Percentiles rank a stretch among this genome's conserved stretches.
These are phyloP conservation scores for Hsuehochloa calcarea DNA, from an alignment of 176 grass and related monocot genomes.

Conservation along the genomic window DNA sequence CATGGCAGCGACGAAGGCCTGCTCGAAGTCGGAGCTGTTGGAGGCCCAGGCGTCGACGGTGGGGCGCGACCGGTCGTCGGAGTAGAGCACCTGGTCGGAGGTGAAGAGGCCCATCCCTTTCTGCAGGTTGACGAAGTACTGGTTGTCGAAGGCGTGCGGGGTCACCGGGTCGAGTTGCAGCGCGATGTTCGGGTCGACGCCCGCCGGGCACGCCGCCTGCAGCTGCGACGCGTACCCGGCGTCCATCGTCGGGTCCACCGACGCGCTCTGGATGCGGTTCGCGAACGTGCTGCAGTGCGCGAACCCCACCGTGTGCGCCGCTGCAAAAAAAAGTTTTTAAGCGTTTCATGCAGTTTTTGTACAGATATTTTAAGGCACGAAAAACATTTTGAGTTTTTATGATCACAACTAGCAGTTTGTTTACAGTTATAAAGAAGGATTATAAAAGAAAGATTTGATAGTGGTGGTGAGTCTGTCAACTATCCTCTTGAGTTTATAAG, in stretches of 20 bases:
- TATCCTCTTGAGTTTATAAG: too few species aligned
- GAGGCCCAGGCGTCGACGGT: slow-evolving; percentile 58
- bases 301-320: slow-evolving; percentile 78
- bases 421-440: too few species aligned
- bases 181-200: slow-evolving; percentile 74
- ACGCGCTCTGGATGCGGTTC: slow-evolving; percentile 42
- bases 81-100: slow-evolving; percentile 87
- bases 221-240: slow-evolving; percentile 54
- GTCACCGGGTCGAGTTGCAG: slow-evolving; percentile 64
- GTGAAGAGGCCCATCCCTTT: slow-evolving; percentile 61
- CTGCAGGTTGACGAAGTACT: slow-evolving; percentile 86
- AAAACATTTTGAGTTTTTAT: neutral
- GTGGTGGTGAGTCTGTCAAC: too few species aligned
- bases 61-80: slow-evolving; percentile 56
- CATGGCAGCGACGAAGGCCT: slow-evolving; percentile 66
- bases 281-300: slow-evolving; percentile 84
- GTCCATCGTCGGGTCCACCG: slow-evolving; percentile 67
- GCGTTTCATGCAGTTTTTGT: neutral
- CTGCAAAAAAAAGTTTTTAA: slow-evolving; percentile 25
- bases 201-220: slow-evolving; percentile 64
- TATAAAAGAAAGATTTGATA: too few species aligned
- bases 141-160: slow-evolving; percentile 76
- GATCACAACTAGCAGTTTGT: too few species aligned
- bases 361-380: neutral
- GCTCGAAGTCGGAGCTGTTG: slow-evolving; percentile 49